Evolutionary conservation across 306 rosid genomes (phyloP).

Genomic region (Rosa persica): DNA sequence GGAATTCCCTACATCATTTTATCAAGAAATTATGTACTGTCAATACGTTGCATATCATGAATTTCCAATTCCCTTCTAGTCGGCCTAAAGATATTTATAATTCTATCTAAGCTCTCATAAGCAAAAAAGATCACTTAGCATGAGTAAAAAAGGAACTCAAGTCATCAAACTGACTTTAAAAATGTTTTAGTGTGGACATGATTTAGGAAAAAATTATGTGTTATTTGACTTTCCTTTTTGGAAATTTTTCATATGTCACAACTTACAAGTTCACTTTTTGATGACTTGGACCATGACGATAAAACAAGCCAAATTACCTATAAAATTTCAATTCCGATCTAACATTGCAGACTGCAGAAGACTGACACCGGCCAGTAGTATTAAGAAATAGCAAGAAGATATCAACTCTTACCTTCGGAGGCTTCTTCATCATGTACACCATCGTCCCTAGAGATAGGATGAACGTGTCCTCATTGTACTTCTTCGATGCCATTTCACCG

Average conservation of each 20-base stretch:
- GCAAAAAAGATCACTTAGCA: neutral
- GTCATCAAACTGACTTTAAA: neutral
- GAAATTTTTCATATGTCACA: neutral
- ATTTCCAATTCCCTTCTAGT: neutral
- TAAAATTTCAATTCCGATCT: neutral
- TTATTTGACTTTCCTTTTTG: neutral
- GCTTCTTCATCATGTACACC: conserved; percentile 60
- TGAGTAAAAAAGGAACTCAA: neutral
- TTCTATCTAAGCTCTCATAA: neutral
- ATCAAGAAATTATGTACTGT: neutral
- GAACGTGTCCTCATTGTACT: conserved; percentile 61
- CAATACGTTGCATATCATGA: too few species aligned
- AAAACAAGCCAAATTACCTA: neutral
- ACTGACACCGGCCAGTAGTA: neutral
- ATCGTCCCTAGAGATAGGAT: conserved; percentile 69
- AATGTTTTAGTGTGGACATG: neutral
- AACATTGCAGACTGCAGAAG: neutral
- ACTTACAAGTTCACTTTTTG: neutral
- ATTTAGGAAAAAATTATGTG: neutral
- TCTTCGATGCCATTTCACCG: conserved; percentile 52
- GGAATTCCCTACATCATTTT: neutral
- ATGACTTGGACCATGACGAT: neutral
- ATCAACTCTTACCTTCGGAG: conserved; percentile 71
- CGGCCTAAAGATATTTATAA: neutral
- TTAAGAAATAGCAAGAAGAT: neutral